Conservation (phyloP, 2,329 filamentous ascomycete species). For the Didymella pomorum region DNA sequence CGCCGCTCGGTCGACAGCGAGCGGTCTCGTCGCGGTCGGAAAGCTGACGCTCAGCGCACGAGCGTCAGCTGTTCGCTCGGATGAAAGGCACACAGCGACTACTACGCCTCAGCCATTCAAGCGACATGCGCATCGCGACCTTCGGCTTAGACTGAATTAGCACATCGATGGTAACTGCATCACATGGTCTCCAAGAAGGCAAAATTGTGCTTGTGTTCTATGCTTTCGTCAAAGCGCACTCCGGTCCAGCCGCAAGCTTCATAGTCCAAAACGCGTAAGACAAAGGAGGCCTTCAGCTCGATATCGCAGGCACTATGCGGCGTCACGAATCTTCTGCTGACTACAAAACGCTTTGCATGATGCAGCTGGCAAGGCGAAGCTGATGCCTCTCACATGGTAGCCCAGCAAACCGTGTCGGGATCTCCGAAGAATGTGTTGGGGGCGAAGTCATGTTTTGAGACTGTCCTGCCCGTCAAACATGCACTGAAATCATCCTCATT, state of each 20-base stretch:
- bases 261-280: neutral
- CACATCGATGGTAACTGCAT: no score
- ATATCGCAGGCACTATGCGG: neutral
- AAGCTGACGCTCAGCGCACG: neutral
- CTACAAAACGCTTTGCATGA: no score
- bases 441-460: no score
- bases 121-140: neutral
- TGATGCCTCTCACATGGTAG: no score
- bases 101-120: neutral
- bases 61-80: neutral
- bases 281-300: neutral
- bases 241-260: neutral
- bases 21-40: neutral
- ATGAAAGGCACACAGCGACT: neutral
- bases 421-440: no score
- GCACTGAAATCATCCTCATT: no score
- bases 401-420: no score
- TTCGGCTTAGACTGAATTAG: neutral
- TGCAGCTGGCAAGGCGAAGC: no score
- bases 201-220: neutral
- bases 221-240: neutral
- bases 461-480: no score
- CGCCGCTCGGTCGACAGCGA: neutral
- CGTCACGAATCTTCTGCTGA: no score
- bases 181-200: neutral